A percentile compares a stretch with the other conserved stretches of the same genome.
phyloP scores from a whole-genome alignment of 2,329 filamentous ascomycete genomes.

The Curvularia lunata region DNA sequence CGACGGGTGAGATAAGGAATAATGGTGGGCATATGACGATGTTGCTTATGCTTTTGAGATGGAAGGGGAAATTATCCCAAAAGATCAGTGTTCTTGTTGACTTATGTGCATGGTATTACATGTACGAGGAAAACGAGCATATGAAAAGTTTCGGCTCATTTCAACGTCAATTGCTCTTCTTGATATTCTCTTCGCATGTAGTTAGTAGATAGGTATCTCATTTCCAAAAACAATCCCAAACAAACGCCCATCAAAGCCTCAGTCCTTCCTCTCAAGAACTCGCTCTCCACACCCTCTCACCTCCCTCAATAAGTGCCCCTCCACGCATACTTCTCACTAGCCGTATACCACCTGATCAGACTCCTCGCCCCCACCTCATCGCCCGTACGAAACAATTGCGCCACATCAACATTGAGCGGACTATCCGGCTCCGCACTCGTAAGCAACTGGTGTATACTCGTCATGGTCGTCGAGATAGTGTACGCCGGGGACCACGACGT shows the following conservation, averaged over 20 bases:
- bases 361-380: slow-evolving; percentile 71
- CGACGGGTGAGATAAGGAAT: neutral
- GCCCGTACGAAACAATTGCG: slow-evolving; percentile 70
- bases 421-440: slow-evolving; percentile 72
- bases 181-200: neutral
- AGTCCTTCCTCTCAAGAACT: too few relatives aligned
- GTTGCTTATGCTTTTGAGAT: neutral
- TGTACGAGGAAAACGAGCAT: neutral
- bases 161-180: neutral
- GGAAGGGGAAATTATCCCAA: neutral
- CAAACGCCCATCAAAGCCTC: neutral
- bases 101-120: neutral
- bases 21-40: neutral
- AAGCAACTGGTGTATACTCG: slow-evolving; percentile 74
- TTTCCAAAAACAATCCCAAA: neutral
- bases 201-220: neutral
- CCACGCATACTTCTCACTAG: slow-evolving; percentile 56
- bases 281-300: too few relatives aligned
- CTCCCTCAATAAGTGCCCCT: neutral
- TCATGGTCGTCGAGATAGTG: slow-evolving; percentile 75
- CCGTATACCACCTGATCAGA: slow-evolving; percentile 75
- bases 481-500: slow-evolving; percentile 84
- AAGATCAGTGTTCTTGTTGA: too few relatives aligned
- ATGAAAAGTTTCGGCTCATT: neutral
- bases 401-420: slow-evolving; percentile 80